These are phyloP conservation scores for Stellera chamaejasme DNA, from an alignment of 345 rosid genomes.

Conservation along the genomic window DNA sequence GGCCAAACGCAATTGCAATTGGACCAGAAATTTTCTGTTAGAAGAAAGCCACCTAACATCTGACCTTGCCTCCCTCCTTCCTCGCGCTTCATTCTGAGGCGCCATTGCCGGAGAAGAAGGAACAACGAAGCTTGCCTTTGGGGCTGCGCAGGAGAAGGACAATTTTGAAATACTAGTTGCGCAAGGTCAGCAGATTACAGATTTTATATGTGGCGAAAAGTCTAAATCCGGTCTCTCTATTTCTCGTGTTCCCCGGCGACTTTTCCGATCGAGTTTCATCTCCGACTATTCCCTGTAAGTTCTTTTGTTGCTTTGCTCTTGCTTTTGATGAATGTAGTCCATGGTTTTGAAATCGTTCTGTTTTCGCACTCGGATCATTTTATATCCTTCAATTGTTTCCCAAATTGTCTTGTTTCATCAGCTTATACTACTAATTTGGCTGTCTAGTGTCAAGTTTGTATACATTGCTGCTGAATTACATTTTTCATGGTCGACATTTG, in stretches of 20 bases:
- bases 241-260: not conserved
- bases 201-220: too few relatives aligned
- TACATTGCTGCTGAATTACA: not conserved
- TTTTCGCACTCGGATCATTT: not conserved
- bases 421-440: not conserved
- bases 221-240: too few relatives aligned
- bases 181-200: too few relatives aligned
- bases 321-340: not conserved
- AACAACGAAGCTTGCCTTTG: too few relatives aligned
- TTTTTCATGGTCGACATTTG: not conserved
- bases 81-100: not conserved
- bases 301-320: not conserved
- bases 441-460: not conserved
- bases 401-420: not conserved
- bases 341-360: not conserved
- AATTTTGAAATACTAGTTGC: too few relatives aligned
- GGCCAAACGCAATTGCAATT: too few relatives aligned
- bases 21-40: not conserved
- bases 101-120: not conserved
- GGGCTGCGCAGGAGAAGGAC: too few relatives aligned
- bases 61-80: not conserved
- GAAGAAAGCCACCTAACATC: not conserved
- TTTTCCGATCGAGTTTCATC: not conserved
- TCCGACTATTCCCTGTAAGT: not conserved
- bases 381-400: not conserved